Evolutionary conservation across 139 green algal species (phyloP).

Genomic region (Closterium sp.): DNA sequence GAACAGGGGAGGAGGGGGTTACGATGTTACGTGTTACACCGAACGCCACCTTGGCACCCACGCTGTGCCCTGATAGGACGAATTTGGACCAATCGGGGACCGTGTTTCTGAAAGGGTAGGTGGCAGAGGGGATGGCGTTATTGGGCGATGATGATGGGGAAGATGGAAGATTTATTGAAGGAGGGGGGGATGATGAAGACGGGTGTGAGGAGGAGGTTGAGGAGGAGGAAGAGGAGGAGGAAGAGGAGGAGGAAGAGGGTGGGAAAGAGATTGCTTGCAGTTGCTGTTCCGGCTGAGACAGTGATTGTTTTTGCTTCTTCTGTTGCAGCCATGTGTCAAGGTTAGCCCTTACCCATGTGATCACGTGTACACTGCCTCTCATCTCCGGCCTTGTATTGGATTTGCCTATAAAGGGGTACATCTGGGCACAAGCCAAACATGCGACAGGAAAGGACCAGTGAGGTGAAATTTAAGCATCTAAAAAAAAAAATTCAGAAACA

Average conservation of each 20-base stretch:
- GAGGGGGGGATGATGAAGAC: background rate
- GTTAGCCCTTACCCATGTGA: background rate
- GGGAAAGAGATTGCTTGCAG: background rate
- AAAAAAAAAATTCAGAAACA: too few species aligned
- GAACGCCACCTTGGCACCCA: constrained; percentile 15
- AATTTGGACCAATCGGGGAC: constrained; percentile 7
- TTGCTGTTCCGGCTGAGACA: background rate
- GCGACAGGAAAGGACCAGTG: background rate
- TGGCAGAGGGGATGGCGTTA: background rate
- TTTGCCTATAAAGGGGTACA: constrained; percentile 6
- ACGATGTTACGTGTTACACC: constrained; percentile 15
- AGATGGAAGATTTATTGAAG: background rate
- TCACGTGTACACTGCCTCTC: background rate
- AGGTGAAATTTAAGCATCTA: too few species aligned
- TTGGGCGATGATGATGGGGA: background rate
- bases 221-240: background rate
- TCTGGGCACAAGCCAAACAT: background rate
- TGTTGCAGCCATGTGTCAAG: background rate
- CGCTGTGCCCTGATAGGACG: constrained; percentile 1
- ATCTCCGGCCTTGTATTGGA: background rate
- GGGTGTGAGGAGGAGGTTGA: background rate
- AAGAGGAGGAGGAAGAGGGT: background rate
- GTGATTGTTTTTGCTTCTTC: background rate
- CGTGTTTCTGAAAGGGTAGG: background rate
- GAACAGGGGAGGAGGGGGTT: background rate